Evolutionary conservation across 192 early-diverging fungal genomes (phyloP), one percentile per base, ranked within the genome.

Genomic region (Phlyctochytrium bullatum): DNA sequence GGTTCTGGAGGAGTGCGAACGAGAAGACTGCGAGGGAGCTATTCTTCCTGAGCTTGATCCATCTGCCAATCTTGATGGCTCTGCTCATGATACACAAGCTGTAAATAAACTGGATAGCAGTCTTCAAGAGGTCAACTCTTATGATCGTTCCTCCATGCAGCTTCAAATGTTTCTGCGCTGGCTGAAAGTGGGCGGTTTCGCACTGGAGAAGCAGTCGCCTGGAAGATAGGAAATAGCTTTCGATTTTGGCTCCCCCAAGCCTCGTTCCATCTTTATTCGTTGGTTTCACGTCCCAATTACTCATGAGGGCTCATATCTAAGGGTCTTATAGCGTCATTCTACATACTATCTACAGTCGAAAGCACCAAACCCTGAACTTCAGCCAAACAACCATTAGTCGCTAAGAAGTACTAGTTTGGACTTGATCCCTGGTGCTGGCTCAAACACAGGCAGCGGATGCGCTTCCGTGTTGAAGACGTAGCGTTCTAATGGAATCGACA

Each of bases 381-480:
- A 10, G n/a, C n/a, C n/a, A n/a, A 50, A 50, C 40, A 10, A 50
- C 40, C 40, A n/a, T n/a, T n/a, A 50, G 40, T 10, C 40, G 10
- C n/a, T n/a, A n/a, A 14, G 40, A 50, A 14, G 12, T 10, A n/a
- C 12, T 50, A 10, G 40, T 50, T 50, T n/a, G 12, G n/a, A n/a
- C 40, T 14, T 10, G 12, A 50, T 10, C 40, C 40, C 10, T 50
- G 12, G 40, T 50, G 10, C 40, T n/a, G n/a, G n/a, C 40, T 81
- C 62, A 77, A 80, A 71, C 2, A 90, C 82, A 17, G 88, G 92
- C 30, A 92, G 79, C 33, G 95, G 92, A 81, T 97, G 95, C 0
- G 93, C 93, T 71, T 97, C 95, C 3, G 95, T 97, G 78, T 97
- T 97, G 68, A 95, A 92, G 14, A 95, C 90, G 72, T 91, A 95